These are phyloP conservation scores for Cercospora beticola DNA, from an alignment of 2,329 filamentous ascomycete genomes.

Conservation along the genomic window DNA sequence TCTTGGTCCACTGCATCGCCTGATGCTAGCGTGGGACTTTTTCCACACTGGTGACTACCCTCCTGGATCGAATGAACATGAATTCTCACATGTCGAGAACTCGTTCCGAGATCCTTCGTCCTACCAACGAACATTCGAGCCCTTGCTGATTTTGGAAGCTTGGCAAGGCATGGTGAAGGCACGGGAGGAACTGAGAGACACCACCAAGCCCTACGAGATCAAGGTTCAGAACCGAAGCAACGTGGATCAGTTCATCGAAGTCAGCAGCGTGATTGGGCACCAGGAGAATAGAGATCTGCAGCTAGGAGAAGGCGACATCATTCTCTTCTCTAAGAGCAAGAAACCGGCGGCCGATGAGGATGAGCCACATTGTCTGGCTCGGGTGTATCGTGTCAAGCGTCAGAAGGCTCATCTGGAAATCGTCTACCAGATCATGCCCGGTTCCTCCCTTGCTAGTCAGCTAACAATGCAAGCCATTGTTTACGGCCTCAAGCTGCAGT, in stretches of 20 bases:
- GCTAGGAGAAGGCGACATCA: constrained; percentile 80
- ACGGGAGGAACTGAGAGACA: constrained; percentile 71
- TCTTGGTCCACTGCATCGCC: constrained; percentile 78
- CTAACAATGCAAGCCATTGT: constrained; percentile 70
- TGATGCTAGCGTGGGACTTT: constrained; percentile 90
- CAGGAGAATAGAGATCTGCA: constrained; percentile 68
- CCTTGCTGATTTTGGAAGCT: constrained; percentile 85
- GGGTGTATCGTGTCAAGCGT: constrained; percentile 74
- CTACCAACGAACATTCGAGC: constrained; percentile 88
- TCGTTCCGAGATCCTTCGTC: constrained; percentile 72
- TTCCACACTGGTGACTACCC: constrained; percentile 87
- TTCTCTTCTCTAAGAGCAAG: constrained; percentile 74
- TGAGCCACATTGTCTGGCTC: constrained; percentile 78
- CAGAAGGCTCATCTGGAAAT: constrained; percentile 83
- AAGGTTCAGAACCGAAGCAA: constrained; percentile 84
- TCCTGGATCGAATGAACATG: constrained; percentile 66
- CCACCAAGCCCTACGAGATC: constrained; percentile 77
- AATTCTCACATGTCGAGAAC: constrained; percentile 74
- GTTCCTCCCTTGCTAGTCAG: constrained; percentile 29
- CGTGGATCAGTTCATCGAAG: constrained; percentile 89
- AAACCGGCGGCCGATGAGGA: constrained; percentile 66
- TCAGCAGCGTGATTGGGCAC: constrained; percentile 77
- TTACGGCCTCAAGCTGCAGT: constrained; percentile 79
- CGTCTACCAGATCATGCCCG: constrained; percentile 75
- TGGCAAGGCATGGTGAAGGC: constrained; percentile 92